Evolutionary conservation across 2,329 filamentous ascomycete genomes (phyloP).

Genomic region (Aspergillus viridinutans): DNA sequence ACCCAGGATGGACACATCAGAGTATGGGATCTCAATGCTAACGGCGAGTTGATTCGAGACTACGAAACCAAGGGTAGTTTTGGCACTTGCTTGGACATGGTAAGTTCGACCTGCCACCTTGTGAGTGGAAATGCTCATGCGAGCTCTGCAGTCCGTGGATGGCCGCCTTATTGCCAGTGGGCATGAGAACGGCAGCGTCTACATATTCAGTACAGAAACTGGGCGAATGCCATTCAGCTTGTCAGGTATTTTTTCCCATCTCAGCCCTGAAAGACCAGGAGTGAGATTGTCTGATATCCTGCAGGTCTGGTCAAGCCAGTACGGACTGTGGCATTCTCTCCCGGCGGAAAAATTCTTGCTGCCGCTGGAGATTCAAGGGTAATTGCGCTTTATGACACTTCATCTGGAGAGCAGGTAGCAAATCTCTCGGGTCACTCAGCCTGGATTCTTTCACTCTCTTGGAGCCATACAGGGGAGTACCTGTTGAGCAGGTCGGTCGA

Average conservation of each 20-base stretch:
- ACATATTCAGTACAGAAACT: slow-evolving; percentile 91
- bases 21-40: slow-evolving; percentile 69
- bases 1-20: slow-evolving; percentile 84
- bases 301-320: slow-evolving; percentile 81
- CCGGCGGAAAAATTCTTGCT: slow-evolving; percentile 75
- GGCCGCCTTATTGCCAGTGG: slow-evolving; percentile 85
- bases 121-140: slow-evolving; percentile 9
- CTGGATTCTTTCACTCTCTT: slow-evolving; percentile 89
- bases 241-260: slow-evolving; percentile 55
- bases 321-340: slow-evolving; percentile 81
- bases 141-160: slow-evolving; percentile 55
- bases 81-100: slow-evolving; percentile 79
- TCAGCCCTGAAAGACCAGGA: background rate
- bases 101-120: slow-evolving; percentile 28
- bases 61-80: slow-evolving; percentile 94
- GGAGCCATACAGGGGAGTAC: slow-evolving; percentile 90
- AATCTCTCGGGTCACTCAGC: slow-evolving; percentile 74
- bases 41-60: slow-evolving; percentile 63
- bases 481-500: slow-evolving; percentile 68
- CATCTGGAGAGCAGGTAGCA: slow-evolving; percentile 86
- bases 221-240: slow-evolving; percentile 81
- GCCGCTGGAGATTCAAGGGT: slow-evolving; percentile 85
- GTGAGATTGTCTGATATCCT: slow-evolving; percentile 15
- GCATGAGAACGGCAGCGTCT: slow-evolving; percentile 86
- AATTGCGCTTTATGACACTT: slow-evolving; percentile 88